These are phyloP conservation scores for Actinidia arguta DNA, from an alignment of 179 eudicot species.

Conservation along the genomic window DNA sequence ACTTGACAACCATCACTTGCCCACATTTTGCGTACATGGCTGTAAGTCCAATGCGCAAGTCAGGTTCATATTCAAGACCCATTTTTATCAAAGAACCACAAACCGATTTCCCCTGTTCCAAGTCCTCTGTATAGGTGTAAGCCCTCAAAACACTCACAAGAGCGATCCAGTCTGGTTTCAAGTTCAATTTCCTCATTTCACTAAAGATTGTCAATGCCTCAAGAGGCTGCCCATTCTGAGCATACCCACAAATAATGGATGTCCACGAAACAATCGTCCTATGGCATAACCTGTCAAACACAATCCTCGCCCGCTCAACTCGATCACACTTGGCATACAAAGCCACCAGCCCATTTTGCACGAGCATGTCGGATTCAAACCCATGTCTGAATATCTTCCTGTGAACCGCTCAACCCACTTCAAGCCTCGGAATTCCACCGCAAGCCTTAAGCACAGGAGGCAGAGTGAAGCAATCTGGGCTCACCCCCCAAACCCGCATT, in stretches of 20 bases:
- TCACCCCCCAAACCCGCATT: constrained; percentile 54
- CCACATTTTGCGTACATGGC: constrained; percentile 81
- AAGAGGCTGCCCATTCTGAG: constrained; percentile 58
- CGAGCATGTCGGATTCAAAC: constrained; percentile 49
- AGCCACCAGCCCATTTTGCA: constrained; percentile 65
- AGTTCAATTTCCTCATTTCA: constrained; percentile 53
- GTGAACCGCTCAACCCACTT: constrained; percentile 57
- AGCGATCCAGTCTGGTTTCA: constrained; percentile 65
- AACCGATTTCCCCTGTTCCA: constrained; percentile 61
- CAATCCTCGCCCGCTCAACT: constrained; percentile 47
- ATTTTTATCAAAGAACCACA: constrained; percentile 59
- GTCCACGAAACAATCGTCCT: constrained; percentile 77
- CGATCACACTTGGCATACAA: constrained; percentile 65
- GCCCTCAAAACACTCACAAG: constrained; percentile 74
- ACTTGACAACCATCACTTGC: constrained; percentile 57
- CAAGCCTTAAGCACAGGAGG: constrained; percentile 70
- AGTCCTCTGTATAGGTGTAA: constrained; percentile 64
- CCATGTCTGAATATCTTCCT: constrained; percentile 58
- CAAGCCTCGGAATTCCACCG: constrained; percentile 28
- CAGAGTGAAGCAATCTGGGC: constrained; percentile 63
- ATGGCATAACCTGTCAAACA: constrained; percentile 44
- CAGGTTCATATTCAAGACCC: constrained; percentile 62
- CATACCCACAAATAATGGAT: constrained; percentile 64
- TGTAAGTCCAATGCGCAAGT: constrained; percentile 67
- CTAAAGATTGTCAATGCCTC: constrained; percentile 63